These are phyloP conservation scores for Crucibulum laeve DNA, from an alignment of 768 basidiomycete species.

Conservation along the genomic window DNA sequence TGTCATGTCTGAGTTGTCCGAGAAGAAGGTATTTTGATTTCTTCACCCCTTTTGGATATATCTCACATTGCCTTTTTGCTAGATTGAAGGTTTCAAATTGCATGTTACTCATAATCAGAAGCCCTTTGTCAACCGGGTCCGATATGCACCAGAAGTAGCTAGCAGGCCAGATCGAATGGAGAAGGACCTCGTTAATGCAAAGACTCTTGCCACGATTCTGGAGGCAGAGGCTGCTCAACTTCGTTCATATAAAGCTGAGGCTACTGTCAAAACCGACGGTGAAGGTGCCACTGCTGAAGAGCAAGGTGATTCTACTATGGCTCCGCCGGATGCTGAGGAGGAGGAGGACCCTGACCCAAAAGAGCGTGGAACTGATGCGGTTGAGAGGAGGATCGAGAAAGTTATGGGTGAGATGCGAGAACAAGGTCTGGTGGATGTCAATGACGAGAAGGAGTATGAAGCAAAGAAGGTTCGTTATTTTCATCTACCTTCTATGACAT, in stretches of 20 bases:
- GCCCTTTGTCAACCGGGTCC: conserved; percentile 73
- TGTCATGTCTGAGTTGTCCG: conserved; percentile 71
- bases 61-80: conserved; percentile 8
- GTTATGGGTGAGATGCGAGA: conserved; percentile 67
- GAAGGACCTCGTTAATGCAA: conserved; percentile 78
- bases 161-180: conserved; percentile 75
- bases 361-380: conserved; percentile 70
- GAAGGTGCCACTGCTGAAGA: conserved; percentile 17
- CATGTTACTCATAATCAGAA: conserved; percentile 81
- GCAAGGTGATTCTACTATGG: conserved; percentile 29
- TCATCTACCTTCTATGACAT: conserved; percentile 7
- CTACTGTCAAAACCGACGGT: conserved; percentile 16
- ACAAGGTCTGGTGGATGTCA: conserved; percentile 52
- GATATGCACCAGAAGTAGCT: conserved; percentile 79
- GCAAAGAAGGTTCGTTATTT: conserved; percentile 59
- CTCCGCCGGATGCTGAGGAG: conserved; percentile 27
- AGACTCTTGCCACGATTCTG: conserved; percentile 63
- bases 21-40: conserved; percentile 68
- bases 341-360: conserved; percentile 54
- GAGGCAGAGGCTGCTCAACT: conserved; percentile 66
- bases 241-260: conserved; percentile 36
- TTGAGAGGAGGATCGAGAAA: conserved; percentile 79
- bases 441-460: conserved; percentile 63
- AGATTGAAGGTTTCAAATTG: conserved; percentile 95
- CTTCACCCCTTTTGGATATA: conserved; percentile 1